Evolutionary conservation across 1,284 basidiomycete species (phyloP).

Genomic region (Sporisorium reilianum): DNA sequence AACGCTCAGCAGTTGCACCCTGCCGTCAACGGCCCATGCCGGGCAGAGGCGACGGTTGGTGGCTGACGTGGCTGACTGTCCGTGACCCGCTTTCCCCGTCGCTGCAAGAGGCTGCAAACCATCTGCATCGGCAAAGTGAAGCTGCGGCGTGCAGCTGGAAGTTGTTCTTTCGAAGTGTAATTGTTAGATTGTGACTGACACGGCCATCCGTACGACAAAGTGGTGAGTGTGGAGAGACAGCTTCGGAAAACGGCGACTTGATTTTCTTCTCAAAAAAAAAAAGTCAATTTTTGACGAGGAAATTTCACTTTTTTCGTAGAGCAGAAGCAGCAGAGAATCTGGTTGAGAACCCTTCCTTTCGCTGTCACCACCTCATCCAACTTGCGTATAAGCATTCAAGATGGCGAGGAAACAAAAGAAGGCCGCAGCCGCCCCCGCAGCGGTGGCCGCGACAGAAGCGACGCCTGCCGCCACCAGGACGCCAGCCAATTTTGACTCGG

Average conservation of each 20-base stretch:
- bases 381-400: conserved; percentile 11
- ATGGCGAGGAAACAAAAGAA: conserved; percentile 39
- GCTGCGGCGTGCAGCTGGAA: conserved; percentile 1
- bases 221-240: background rate
- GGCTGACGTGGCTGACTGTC: background rate
- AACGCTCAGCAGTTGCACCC: background rate
- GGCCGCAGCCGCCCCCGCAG: background rate
- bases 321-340: background rate
- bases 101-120: conserved; percentile 3
- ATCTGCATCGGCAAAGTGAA: background rate
- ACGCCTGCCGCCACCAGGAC: conserved; percentile 5
- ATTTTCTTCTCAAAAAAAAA: conserved; percentile 2
- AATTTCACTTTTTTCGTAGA: background rate
- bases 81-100: background rate
- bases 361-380: conserved; percentile 4
- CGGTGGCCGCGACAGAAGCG: conserved; percentile 3
- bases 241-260: conserved; percentile 9
- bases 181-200: background rate
- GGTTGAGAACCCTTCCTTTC: background rate
- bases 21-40: too few relatives aligned
- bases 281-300: background rate
- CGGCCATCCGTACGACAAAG: background rate
- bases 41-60: background rate
- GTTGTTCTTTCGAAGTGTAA: background rate
- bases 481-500: conserved; percentile 51